Percentiles rank a stretch among this genome's conserved stretches.
Conservation (phyloP, 306 rosid species). For the Gleditsia sinensis region DNA sequence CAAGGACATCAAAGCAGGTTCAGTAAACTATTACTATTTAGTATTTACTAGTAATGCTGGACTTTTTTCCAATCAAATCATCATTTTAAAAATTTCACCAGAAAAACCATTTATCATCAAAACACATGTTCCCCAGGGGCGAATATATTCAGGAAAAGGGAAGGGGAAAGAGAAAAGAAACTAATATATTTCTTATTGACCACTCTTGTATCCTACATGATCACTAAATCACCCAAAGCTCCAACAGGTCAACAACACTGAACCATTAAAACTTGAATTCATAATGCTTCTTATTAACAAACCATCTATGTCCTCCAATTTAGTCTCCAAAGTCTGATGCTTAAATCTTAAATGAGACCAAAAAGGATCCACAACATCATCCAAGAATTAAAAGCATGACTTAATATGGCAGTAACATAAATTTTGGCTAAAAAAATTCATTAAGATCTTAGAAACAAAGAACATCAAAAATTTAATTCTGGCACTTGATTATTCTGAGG, state of each 20-base stretch:
- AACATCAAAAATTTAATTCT: slow-evolving; percentile 2
- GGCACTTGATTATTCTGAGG: neutral
- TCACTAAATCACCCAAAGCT: neutral
- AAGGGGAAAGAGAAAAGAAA: neutral
- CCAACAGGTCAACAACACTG: neutral
- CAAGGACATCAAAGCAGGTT: neutral
- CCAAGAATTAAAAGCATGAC: neutral
- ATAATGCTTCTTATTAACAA: neutral
- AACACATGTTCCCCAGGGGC: neutral
- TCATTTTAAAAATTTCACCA: slow-evolving; percentile 4
- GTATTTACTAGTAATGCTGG: neutral
- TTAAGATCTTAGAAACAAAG: neutral
- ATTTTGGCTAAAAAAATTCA: slow-evolving; percentile 13
- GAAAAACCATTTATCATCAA: slow-evolving; percentile 11
- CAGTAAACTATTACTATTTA: neutral
- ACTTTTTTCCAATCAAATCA: neutral
- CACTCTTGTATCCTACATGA: neutral
- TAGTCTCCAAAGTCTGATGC: neutral
- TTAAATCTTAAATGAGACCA: neutral
- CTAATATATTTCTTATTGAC: neutral
- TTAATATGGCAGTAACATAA: neutral
- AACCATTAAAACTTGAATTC: neutral
- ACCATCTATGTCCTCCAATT: neutral
- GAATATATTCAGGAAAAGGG: neutral
- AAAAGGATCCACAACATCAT: neutral